A percentile compares a stretch with the other conserved stretches of the same genome.
Conservation (phyloP, 192 early-diverging fungal genomes). For the Obelidium mucronatum region DNA sequence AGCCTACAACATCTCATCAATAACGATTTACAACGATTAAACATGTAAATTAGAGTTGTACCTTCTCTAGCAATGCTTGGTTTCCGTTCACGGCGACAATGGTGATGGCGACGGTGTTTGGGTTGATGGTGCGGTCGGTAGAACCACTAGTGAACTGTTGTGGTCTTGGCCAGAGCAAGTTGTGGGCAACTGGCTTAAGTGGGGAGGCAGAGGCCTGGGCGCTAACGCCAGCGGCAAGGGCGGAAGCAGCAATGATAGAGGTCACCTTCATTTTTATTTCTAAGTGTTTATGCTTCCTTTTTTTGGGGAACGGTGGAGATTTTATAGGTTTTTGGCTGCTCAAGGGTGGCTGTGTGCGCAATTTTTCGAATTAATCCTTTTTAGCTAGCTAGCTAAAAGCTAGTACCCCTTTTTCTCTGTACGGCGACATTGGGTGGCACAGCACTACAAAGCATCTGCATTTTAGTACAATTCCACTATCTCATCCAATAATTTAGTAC, state of each 20-base stretch:
- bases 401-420: too few relatives aligned
- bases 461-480: too few relatives aligned
- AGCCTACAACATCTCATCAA: too few relatives aligned
- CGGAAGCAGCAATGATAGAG: not conserved
- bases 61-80: not conserved
- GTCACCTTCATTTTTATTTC: constrained; percentile 2
- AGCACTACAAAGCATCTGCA: too few relatives aligned
- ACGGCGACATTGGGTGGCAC: too few relatives aligned
- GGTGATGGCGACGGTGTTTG: not conserved
- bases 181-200: not conserved
- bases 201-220: constrained; percentile 9
- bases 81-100: not conserved
- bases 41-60: not conserved
- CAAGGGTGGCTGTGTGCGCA: too few relatives aligned
- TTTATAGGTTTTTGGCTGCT: not conserved
- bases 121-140: not conserved
- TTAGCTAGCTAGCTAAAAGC: too few relatives aligned
- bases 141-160: constrained; percentile 1
- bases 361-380: too few relatives aligned
- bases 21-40: too few relatives aligned
- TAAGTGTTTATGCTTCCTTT: too few relatives aligned
- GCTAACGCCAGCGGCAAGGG: not conserved
- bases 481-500: too few relatives aligned
- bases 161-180: constrained; percentile 30
- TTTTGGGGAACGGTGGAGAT: too few relatives aligned